Evolutionary conservation across 176 grass and related monocot genomes (phyloP).

Genomic region (Juncus effusus): DNA sequence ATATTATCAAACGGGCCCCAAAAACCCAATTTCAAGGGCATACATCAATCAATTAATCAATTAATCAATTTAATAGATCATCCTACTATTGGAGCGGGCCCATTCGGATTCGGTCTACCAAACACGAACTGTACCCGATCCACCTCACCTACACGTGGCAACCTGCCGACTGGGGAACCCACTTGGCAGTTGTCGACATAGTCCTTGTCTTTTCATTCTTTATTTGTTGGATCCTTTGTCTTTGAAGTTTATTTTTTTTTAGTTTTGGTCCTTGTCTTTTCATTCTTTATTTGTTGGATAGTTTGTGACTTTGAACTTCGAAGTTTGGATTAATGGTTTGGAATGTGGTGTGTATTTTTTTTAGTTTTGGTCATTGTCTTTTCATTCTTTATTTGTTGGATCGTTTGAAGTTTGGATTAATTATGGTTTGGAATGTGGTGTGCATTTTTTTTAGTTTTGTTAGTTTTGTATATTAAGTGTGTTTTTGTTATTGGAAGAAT

Average conservation of each 20-base stretch:
- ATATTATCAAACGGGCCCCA: not conserved
- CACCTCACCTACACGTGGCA: constrained; percentile 2
- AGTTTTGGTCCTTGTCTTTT: not conserved
- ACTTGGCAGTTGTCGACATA: not conserved
- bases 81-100: not conserved
- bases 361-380: not conserved
- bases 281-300: not conserved
- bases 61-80: no score
- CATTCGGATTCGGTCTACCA: not conserved
- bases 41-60: not conserved
- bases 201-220: not conserved
- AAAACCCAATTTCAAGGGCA: not conserved
- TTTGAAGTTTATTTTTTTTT: not conserved
- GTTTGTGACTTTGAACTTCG: no score
- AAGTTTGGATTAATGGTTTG: not conserved
- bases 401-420: not conserved
- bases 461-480: not conserved
- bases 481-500: not conserved
- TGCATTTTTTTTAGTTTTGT: no score
- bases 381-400: not conserved
- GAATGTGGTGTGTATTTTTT: no score
- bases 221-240: not conserved
- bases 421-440: no score
- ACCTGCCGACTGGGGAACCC: not conserved
- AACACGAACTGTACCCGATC: not conserved